Evolutionary conservation across 1,284 basidiomycete species (phyloP).

Genomic region (Trichosporon inkin): DNA sequence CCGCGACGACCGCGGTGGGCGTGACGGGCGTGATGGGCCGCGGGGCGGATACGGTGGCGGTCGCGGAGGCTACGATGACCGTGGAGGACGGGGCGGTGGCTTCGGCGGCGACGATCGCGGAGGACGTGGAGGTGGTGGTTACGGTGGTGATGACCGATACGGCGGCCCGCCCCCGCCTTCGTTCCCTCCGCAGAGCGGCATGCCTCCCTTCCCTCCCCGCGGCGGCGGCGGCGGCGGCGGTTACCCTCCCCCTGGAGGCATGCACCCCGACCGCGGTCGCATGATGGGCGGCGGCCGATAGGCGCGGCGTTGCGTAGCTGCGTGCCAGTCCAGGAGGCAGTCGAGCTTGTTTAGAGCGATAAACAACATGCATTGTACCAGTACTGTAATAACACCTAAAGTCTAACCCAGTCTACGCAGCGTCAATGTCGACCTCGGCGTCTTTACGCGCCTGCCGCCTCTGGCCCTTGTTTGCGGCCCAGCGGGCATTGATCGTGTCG

Average conservation of each 20-base stretch:
- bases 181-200: constrained; percentile 55
- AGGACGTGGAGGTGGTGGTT: background rate
- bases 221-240: constrained; percentile 20
- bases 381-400: background rate
- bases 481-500: constrained; percentile 70
- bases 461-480: constrained; percentile 54
- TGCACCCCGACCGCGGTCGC: constrained; percentile 79
- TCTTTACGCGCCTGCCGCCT: constrained; percentile 4
- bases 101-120: background rate
- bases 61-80: background rate
- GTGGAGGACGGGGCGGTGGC: background rate
- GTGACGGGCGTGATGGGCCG: background rate
- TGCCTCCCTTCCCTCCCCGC: constrained; percentile 26
- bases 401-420: constrained; percentile 12
- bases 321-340: background rate
- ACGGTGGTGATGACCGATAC: constrained; percentile 8
- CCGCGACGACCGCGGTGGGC: background rate
- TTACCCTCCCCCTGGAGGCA: constrained; percentile 52
- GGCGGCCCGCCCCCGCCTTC: constrained; percentile 50
- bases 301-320: constrained; percentile 6
- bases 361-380: constrained; percentile 12
- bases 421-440: constrained; percentile 9
- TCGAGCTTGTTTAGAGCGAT: background rate
- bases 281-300: constrained; percentile 60
- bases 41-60: background rate